Evolutionary conservation across 495 filamentous ascomycete species (phyloP).

Genomic region (Tuber calosporum): DNA sequence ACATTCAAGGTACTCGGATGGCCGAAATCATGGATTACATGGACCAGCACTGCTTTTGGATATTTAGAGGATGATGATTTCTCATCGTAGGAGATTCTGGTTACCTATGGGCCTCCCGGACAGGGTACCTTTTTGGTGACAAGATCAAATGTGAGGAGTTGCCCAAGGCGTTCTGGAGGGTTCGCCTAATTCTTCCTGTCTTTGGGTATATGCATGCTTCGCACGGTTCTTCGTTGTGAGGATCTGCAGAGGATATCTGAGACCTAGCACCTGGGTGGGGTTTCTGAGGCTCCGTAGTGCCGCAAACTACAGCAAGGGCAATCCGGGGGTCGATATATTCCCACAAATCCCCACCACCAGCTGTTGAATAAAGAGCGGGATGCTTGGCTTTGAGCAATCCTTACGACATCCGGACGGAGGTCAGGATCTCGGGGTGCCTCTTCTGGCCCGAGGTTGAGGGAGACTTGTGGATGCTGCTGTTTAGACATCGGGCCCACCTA

Average conservation of each 20-base stretch:
- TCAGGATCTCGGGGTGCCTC: no score
- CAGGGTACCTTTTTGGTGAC: constrained; percentile 60
- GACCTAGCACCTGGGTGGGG: background rate
- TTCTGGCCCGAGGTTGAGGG: no score
- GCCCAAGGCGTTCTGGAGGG: constrained; percentile 66
- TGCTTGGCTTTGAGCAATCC: no score
- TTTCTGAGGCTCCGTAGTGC: background rate
- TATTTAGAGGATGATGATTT: constrained; percentile 7
- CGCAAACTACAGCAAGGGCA: background rate
- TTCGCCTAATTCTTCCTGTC: constrained; percentile 70
- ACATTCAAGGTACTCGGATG: constrained; percentile 25
- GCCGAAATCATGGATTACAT: constrained; percentile 10
- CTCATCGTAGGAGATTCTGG: constrained; percentile 61
- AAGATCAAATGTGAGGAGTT: constrained; percentile 61
- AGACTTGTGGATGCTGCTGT: no score
- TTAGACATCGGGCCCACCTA: no score
- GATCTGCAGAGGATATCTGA: constrained; percentile 14
- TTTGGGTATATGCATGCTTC: constrained; percentile 82
- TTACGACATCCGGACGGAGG: no score
- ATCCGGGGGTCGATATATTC: background rate
- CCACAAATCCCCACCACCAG: no score
- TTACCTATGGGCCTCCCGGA: constrained; percentile 76
- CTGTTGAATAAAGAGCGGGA: no score
- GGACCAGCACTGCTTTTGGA: constrained; percentile 7
- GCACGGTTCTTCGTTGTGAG: constrained; percentile 56